Percentiles rank a stretch among this genome's conserved stretches.
These are phyloP conservation scores for Phaeosphaeriaceae sp. DNA, from an alignment of 2,329 filamentous ascomycete species.

Conservation along the genomic window DNA sequence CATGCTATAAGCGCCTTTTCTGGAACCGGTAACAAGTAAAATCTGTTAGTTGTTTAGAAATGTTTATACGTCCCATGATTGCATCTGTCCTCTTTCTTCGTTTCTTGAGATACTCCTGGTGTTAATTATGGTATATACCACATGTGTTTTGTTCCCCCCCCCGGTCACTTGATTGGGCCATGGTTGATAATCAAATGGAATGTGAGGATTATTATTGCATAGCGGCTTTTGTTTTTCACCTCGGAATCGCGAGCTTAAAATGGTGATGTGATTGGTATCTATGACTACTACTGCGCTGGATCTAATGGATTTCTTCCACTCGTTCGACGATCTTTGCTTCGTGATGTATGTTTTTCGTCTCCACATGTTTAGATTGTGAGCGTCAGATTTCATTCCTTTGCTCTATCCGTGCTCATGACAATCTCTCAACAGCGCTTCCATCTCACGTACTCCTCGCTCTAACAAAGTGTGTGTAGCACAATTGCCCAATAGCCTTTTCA, in stretches of 20 bases:
- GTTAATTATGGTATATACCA: constrained; percentile 25
- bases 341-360: too few species aligned
- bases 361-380: too few species aligned
- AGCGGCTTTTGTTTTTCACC: too few species aligned
- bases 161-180: background rate
- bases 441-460: too few species aligned
- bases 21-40: background rate
- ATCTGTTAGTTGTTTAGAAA: constrained; percentile 7
- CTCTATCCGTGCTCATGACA: too few species aligned
- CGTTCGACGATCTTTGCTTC: too few species aligned
- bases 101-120: constrained; percentile 23
- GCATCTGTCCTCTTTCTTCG: constrained; percentile 11
- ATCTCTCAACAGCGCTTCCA: too few species aligned
- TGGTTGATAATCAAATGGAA: constrained; percentile 4
- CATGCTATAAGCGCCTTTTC: constrained; percentile 41
- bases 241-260: background rate
- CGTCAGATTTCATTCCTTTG: too few species aligned
- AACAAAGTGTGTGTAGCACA: too few species aligned
- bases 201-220: background rate
- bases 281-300: background rate
- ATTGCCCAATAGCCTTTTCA: too few species aligned
- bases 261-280: too few species aligned
- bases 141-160: constrained; percentile 11
- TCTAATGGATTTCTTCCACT: background rate
- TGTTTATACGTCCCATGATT: constrained; percentile 31